These are phyloP conservation scores for Litchi chinensis DNA, from an alignment of 345 rosid genomes.

Conservation along the genomic window DNA sequence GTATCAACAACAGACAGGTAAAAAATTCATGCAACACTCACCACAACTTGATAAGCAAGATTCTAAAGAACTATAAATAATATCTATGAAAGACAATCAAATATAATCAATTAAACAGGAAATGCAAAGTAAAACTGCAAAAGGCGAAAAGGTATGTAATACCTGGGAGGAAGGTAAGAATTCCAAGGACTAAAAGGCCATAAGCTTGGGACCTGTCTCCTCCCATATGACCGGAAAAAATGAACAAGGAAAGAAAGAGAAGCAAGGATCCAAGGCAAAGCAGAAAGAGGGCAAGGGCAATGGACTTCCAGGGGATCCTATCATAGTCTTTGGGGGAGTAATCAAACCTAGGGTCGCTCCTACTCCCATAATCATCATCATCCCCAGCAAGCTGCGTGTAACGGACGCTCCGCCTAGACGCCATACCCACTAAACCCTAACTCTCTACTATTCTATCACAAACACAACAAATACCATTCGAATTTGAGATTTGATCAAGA, in stretches of 20 bases:
- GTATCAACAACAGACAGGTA: neutral
- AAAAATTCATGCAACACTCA: neutral
- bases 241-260: constrained; percentile 67
- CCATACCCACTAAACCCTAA: constrained; percentile 42
- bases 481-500: too few species aligned
- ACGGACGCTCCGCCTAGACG: constrained; percentile 52
- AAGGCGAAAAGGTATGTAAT: neutral
- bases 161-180: constrained; percentile 90
- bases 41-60: neutral
- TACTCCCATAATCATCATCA: constrained; percentile 40
- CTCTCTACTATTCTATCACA: neutral
- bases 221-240: constrained; percentile 86
- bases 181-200: constrained; percentile 76
- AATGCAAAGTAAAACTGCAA: too few species aligned
- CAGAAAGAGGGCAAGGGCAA: constrained; percentile 70
- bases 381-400: constrained; percentile 61
- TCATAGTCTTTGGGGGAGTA: constrained; percentile 62
- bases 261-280: constrained; percentile 68
- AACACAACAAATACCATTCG: neutral
- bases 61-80: neutral
- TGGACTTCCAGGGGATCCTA: constrained; percentile 82
- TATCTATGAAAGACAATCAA: neutral
- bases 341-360: constrained; percentile 74
- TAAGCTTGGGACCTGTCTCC: constrained; percentile 80
- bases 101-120: neutral